Evolutionary conservation across 1,284 basidiomycete species (phyloP).

Genomic region (Blastosporella zonata): DNA sequence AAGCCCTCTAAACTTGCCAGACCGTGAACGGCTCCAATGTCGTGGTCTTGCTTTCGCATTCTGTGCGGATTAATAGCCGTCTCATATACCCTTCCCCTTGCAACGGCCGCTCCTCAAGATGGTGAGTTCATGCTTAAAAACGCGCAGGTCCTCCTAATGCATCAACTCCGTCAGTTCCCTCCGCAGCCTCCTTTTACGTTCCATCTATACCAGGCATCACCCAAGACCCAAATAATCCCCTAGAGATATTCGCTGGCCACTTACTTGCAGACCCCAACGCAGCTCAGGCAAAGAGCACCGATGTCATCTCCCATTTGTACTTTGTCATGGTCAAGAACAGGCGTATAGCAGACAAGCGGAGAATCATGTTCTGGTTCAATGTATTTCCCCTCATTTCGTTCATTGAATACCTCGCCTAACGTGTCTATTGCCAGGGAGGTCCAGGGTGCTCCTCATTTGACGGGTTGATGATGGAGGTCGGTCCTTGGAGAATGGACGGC

Average conservation of each 20-base stretch:
- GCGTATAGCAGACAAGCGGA: conserved; percentile 81
- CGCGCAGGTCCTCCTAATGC: neutral
- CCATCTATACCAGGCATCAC: conserved; percentile 72
- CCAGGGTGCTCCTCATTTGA: conserved; percentile 98
- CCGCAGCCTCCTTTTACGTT: conserved; percentile 86
- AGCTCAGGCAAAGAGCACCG: conserved; percentile 42
- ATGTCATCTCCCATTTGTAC: conserved; percentile 78
- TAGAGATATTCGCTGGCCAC: conserved; percentile 81
- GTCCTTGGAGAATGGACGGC: conserved; percentile 84
- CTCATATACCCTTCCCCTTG: conserved; percentile 8
- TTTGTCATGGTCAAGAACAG: conserved; percentile 92
- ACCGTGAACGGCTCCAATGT: conserved; percentile 2
- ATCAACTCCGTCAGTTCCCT: conserved; percentile 46
- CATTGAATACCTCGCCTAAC: neutral
- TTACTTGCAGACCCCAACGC: conserved; percentile 76
- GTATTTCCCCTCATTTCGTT: conserved; percentile 41
- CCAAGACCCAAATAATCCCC: conserved; percentile 64
- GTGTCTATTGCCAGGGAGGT: conserved; percentile 61
- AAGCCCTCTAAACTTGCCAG: conserved; percentile 1
- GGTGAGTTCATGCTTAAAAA: conserved; percentile 26
- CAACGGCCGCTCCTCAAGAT: conserved; percentile 43
- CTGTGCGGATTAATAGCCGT: conserved; percentile 16
- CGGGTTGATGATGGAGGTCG: conserved; percentile 97
- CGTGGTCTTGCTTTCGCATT: conserved; percentile 8
- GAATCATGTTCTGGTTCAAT: conserved; percentile 96